phyloP scores from a whole-genome alignment of 257 asterid species.

The Craterostigma plantagineum region DNA sequence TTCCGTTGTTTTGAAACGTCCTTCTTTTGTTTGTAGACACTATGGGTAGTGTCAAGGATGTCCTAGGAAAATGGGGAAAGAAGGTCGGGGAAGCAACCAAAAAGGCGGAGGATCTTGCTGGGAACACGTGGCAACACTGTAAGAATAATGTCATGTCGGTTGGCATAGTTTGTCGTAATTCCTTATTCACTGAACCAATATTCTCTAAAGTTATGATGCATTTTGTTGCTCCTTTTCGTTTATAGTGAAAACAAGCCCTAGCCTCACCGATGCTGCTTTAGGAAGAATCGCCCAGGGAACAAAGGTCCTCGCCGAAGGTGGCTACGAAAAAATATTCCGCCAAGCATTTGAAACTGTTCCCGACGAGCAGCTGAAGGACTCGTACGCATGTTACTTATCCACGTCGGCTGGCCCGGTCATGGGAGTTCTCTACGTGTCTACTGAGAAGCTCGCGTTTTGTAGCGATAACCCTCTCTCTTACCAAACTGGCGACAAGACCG shows the following conservation, averaged over 20 bases:
- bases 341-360: conserved; percentile 90
- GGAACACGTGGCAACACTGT: conserved; percentile 98
- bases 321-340: conserved; percentile 81
- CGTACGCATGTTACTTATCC: conserved; percentile 85
- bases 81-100: conserved; percentile 74
- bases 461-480: conserved; percentile 86
- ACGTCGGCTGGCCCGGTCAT: conserved; percentile 99
- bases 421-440: conserved; percentile 75
- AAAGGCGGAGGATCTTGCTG: conserved; percentile 90
- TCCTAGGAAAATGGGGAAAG: conserved; percentile 81
- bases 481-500: conserved; percentile 53
- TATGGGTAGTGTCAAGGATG: conserved; percentile 67
- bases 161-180: conserved; percentile 2
- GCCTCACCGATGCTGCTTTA: conserved; percentile 86
- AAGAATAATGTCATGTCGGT: conserved; percentile 20
- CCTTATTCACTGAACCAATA: too few relatives aligned
- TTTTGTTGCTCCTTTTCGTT: conserved; percentile 1
- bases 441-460: conserved; percentile 80
- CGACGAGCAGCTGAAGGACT: conserved; percentile 67
- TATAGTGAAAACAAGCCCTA: conserved; percentile 92
- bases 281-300: conserved; percentile 98
- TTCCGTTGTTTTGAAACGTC: conserved; percentile 1
- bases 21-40: conserved; percentile 33
- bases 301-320: conserved; percentile 95
- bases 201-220: not conserved